Evolutionary conservation across 306 rosid genomes (phyloP).

Genomic region (Argentina anserina): DNA sequence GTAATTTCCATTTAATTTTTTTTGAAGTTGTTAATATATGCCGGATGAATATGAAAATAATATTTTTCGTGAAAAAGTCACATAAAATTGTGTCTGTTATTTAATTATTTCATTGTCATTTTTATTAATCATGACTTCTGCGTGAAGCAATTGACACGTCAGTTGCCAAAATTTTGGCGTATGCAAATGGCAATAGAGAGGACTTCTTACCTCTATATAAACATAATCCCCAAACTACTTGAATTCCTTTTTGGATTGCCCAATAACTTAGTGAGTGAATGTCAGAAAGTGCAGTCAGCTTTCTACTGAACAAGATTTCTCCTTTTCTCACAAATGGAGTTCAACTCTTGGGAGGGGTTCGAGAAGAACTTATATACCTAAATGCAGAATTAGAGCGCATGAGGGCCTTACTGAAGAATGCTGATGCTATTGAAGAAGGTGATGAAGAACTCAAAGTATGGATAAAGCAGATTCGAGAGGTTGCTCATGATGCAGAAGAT

Average conservation of each 20-base stretch:
- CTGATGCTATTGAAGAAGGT: conserved; percentile 31
- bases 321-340: conserved; percentile 36
- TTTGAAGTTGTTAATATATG: background rate
- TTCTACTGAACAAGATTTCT: conserved; percentile 36
- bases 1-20: background rate
- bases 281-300: conserved; percentile 56
- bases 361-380: conserved; percentile 22
- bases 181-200: background rate
- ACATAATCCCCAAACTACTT: background rate
- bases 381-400: conserved; percentile 26
- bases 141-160: background rate
- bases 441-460: conserved; percentile 31
- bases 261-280: conserved; percentile 7
- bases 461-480: conserved; percentile 34
- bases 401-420: conserved; percentile 29
- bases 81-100: background rate
- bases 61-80: background rate
- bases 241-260: background rate
- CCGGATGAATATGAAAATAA: background rate
- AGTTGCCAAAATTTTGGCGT: background rate
- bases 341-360: conserved; percentile 36
- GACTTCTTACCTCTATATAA: background rate
- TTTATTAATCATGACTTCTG: background rate
- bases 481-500: conserved; percentile 38
- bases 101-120: background rate